Base-by-base conservation (phyloP, 2,329 filamentous ascomycete genomes). In the Trichocomaceae sp. region DNA sequence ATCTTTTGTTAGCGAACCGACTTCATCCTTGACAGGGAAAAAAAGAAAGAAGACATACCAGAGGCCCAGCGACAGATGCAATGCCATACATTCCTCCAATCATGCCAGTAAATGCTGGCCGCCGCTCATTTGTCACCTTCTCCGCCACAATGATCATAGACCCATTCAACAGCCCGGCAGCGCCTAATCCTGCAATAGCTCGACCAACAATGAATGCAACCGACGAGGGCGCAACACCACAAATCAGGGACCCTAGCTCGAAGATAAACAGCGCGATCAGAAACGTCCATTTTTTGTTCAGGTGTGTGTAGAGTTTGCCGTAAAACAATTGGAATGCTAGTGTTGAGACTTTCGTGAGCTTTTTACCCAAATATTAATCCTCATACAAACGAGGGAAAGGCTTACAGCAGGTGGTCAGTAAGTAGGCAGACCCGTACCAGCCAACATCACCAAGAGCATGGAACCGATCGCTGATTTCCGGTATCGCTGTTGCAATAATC, bases 271-370 rank as follows among this genome's bases (percentile, higher is more conserved):
- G 62, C 0, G 69, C 66, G 5, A 47, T 54, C 23, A 77, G 58
- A 47, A 72, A 74, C 2, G 69, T 66, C 69, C 67, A 72, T 63
- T 77, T 77, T 42, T 70, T 62, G 3, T 68, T 64, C 58, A 69
- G 74, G 62, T 72, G 70, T 0, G 66, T 72, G 62, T 75, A 76
- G 1, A 76, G 53, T 58, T 72, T 71, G 23, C 75, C 75, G 48
- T 73, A 74, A 5, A 69, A 62, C 17, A 76, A 61, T 29, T 71
- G 70, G 51, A 37, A 37, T 37, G 33, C 33, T 26, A 26, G 23
- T 37, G 76, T 70, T 3, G 71, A 65, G 55, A 69, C 71, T 5
- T 65, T 69, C 0, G 73, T 75, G 19, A 78, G 62, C 9, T 26
- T 26, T 35, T 37, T 5, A 9, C 29, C 29, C 7, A 4, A 33